These are phyloP conservation scores for Ramularia endophylla DNA, from an alignment of 2,329 filamentous ascomycete species.

Conservation along the genomic window DNA sequence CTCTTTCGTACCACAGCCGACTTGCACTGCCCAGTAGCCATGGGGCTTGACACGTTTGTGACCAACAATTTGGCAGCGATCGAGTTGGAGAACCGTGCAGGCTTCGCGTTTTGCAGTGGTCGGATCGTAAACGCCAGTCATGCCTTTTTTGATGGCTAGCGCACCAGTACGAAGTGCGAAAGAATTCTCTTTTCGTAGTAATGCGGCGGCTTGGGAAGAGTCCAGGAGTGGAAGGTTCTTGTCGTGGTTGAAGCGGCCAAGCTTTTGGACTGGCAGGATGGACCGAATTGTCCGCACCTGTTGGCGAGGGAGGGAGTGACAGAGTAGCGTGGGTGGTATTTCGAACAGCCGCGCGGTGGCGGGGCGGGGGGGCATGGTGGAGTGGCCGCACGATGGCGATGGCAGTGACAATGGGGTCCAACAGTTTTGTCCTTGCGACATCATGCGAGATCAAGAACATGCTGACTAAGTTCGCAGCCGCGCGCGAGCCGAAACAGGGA, in stretches of 20 bases:
- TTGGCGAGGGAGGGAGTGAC: constrained; percentile 24
- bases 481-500: no score
- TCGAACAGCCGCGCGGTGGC: constrained; percentile 19
- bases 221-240: constrained; percentile 47
- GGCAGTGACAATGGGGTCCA: background rate
- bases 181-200: constrained; percentile 52
- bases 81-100: constrained; percentile 90
- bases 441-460: constrained; percentile 1
- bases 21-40: constrained; percentile 91
- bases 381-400: constrained; percentile 1
- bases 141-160: constrained; percentile 86
- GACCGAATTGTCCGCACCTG: constrained; percentile 48
- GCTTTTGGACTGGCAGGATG: constrained; percentile 45
- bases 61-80: constrained; percentile 81
- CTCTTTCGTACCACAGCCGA: constrained; percentile 71
- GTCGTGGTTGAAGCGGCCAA: constrained; percentile 49
- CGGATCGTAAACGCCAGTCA: constrained; percentile 81
- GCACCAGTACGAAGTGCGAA: constrained; percentile 69
- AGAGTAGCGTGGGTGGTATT: constrained; percentile 29
- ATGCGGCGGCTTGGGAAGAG: constrained; percentile 53
- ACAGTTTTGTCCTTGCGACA: constrained; percentile 5
- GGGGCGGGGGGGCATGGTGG: constrained; percentile 24
- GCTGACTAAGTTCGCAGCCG: no score
- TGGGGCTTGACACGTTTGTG: constrained; percentile 75
- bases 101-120: constrained; percentile 70